Base-by-base conservation (phyloP, 192 early-diverging fungal genomes). In the Thoreauomyces humboldtii region DNA sequence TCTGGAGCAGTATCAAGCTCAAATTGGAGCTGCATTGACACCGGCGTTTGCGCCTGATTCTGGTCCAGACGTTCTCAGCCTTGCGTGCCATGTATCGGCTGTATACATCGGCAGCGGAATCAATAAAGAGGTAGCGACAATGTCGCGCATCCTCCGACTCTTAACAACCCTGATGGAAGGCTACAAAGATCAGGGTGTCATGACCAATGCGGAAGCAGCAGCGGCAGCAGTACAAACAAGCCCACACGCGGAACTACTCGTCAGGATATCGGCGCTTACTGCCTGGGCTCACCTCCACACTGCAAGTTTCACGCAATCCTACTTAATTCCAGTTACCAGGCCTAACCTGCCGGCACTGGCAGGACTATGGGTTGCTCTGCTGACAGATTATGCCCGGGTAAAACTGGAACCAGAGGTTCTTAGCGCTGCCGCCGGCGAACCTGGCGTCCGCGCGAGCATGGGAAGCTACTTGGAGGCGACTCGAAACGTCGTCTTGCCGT, bases 91-190 rank as follows among this genome's bases (percentile, higher is more conserved):
- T 33, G 90, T 95, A 17, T 88, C 87, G 57, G 90, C 90, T 0
- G 86, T 87, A 6, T 95, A 91, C 77, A 82, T 92, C 42, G 88
- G 89, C 28, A 92, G 89, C 59, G 91, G 91, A n/a, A 91, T 95
- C 67, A 88, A 88, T 27, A 81, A 91, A 41, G 92, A 92, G 19
- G 75, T 94, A 14, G 77, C 81, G 59, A 82, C 87, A 24, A 73
- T 90, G 24, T 82, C 82, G 22, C 76, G 92, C 21, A 80, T 91
- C 15, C 60, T 94, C 7, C 85, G 86, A 44, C 68, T 91, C n/a
- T 63, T 93, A 51, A 86, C 81, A 7, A 79, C 78, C 15, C 79
- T 87, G 0, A 73, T 94, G 28, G 88, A 92, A 25, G 77, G 82
- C 19, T 91, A 85, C 61, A 86, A 88, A 61, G 86, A 67, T 71